Evolutionary conservation across 306 rosid genomes (phyloP).

Genomic region (Gastrolobium bilobum): DNA sequence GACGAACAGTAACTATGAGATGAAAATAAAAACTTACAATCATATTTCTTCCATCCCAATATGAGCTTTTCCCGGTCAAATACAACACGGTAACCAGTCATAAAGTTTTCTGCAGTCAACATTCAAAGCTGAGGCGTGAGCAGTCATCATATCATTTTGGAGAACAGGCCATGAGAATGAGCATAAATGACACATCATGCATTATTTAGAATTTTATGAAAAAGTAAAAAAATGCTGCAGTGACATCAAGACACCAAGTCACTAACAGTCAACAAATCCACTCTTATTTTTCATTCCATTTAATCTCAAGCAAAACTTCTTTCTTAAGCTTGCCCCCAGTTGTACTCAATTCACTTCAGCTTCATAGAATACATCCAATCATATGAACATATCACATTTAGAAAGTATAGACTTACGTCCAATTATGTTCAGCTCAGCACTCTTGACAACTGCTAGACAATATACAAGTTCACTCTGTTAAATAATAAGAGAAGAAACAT

Average conservation of each 20-base stretch:
- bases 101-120: slow-evolving; percentile 83
- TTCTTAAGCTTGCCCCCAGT: slow-evolving; percentile 16
- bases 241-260: neutral
- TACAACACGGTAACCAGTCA: slow-evolving; percentile 89
- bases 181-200: slow-evolving; percentile 21
- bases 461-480: slow-evolving; percentile 82
- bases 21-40: slow-evolving; percentile 66
- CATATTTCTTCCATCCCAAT: slow-evolving; percentile 91
- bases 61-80: slow-evolving; percentile 85
- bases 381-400: slow-evolving; percentile 28
- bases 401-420: slow-evolving; percentile 79
- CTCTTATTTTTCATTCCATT: neutral
- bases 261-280: slow-evolving; percentile 2
- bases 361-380: slow-evolving; percentile 25
- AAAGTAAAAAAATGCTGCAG: neutral
- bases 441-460: slow-evolving; percentile 90
- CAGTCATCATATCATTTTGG: slow-evolving; percentile 27
- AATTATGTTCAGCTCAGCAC: slow-evolving; percentile 77
- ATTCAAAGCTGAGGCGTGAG: slow-evolving; percentile 34
- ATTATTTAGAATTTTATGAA: neutral
- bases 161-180: slow-evolving; percentile 1
- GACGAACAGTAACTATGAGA: slow-evolving; percentile 31
- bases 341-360: slow-evolving; percentile 31
- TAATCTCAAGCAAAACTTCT: neutral
- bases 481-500: slow-evolving; percentile 42